Percentiles rank a stretch among this genome's conserved stretches.
phyloP scores from a whole-genome alignment of 345 rosid species.

The Ailanthus altissimus region DNA sequence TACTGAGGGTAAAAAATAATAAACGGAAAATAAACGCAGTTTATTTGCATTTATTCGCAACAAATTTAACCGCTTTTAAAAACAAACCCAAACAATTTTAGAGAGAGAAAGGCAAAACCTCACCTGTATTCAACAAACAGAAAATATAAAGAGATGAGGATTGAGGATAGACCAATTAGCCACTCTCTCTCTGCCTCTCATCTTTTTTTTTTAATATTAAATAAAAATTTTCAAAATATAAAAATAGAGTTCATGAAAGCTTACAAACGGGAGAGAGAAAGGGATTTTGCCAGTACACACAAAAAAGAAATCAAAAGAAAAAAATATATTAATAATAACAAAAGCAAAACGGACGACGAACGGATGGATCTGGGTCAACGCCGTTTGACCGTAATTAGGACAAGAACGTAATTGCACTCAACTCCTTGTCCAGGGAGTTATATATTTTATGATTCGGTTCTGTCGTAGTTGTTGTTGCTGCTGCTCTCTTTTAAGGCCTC shows the following conservation, averaged over 20 bases:
- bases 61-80: conserved; percentile 43
- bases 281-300: not conserved
- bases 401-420: conserved; percentile 31
- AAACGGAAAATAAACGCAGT: conserved; percentile 37
- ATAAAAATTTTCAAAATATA: not conserved
- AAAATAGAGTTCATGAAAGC: not conserved
- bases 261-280: not conserved
- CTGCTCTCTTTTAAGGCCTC: conserved; percentile 9
- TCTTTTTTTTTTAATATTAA: not conserved
- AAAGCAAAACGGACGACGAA: conserved; percentile 28
- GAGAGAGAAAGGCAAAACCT: conserved; percentile 9
- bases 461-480: conserved; percentile 35
- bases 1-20: conserved; percentile 5
- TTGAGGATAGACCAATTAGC: not conserved
- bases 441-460: conserved; percentile 28
- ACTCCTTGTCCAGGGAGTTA: not conserved
- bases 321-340: not conserved
- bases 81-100: conserved; percentile 30
- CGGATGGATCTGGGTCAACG: conserved; percentile 52
- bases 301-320: not conserved
- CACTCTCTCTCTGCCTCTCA: conserved; percentile 8
- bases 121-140: conserved; percentile 9
- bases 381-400: conserved; percentile 48
- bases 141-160: conserved; percentile 17
- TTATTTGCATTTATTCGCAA: conserved; percentile 29